Base-by-base conservation (phyloP, 306 rosid species). In the Dicorynia guianensis region DNA sequence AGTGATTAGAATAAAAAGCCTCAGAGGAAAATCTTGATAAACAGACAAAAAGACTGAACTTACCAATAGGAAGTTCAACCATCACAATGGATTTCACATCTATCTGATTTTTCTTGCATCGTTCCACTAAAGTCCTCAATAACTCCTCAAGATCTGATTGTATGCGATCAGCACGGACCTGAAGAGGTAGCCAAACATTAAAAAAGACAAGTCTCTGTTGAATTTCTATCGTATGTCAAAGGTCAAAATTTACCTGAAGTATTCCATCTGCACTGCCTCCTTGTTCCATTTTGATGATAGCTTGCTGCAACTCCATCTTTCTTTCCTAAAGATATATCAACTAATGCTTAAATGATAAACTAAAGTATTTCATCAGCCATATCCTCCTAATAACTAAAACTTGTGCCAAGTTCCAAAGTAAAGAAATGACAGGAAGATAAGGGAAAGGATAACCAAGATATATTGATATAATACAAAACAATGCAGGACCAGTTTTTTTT, bases 241-340 rank as follows among this genome's bases (percentile, higher is more conserved):
- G 58, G 62, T 59, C 38, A 75, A 56, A 73, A 54, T 69, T 65
- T 70, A 94, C 98, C 97, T 94, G 98, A 87, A 94, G 98, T 75
- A 93, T 93, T 79, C 98, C 98, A 81, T 94, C 97, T 4, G 91
- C 88, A 76, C 98, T 94, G 75, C 98, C 98, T 83, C 98, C 98
- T 79, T 92, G 97, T 52, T 84, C 95, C 86, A 94, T 91, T 85
- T 87, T 90, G 79, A 88, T 79, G 68, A 94, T 90, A 76, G 98
- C 98, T 79, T 94, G 98, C 78, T 92, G 92, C 87, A 91, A 77
- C 83, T 94, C 98, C 61, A 40, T 74, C 70, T 90, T 94, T 83
- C 97, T 94, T 83, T 80, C 97, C 97, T 92, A 84, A 63, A 66
- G 62, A 71, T 17, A 56, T 48, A 79, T 19, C 30, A 20, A 63